These are phyloP conservation scores for Mycosphaerella arachidis DNA, from an alignment of 2,329 filamentous ascomycete genomes.

Conservation along the genomic window DNA sequence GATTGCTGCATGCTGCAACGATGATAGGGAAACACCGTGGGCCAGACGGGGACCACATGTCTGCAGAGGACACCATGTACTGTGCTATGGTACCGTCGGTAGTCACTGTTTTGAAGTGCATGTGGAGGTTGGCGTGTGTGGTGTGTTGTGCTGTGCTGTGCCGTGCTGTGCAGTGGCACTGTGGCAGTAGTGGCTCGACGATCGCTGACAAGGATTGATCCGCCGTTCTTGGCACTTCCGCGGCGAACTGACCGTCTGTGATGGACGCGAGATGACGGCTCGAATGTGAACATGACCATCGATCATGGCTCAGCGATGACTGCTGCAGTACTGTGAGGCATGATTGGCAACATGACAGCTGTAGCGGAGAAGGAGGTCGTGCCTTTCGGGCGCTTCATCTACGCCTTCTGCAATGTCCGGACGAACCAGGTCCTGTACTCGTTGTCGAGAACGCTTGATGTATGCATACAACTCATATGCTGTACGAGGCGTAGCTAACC, in stretches of 20 bases:
- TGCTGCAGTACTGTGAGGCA: background rate
- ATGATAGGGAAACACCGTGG: no score
- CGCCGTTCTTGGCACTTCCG: background rate
- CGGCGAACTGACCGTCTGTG: background rate
- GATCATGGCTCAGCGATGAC: background rate
- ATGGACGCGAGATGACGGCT: background rate
- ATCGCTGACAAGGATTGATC: background rate
- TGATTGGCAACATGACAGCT: background rate
- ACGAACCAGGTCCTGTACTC: conserved; percentile 64
- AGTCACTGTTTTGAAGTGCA: no score
- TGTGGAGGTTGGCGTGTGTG: no score
- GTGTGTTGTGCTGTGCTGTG: no score
- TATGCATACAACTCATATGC: conserved; percentile 32
- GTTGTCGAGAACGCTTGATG: conserved; percentile 52
- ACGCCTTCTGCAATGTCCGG: conserved; percentile 57
- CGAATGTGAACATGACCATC: background rate
- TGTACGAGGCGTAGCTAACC: background rate
- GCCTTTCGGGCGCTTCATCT: conserved; percentile 53
- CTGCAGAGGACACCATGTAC: no score
- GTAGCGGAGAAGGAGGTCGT: background rate
- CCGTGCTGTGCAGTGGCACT: no score
- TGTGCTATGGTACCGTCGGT: no score
- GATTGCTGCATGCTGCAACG: no score
- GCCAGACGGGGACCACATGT: no score
- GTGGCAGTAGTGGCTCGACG: no score